Evolutionary conservation across 768 basidiomycete species (phyloP), one percentile per base, ranked within the genome.

Genomic region (Chiua virens): DNA sequence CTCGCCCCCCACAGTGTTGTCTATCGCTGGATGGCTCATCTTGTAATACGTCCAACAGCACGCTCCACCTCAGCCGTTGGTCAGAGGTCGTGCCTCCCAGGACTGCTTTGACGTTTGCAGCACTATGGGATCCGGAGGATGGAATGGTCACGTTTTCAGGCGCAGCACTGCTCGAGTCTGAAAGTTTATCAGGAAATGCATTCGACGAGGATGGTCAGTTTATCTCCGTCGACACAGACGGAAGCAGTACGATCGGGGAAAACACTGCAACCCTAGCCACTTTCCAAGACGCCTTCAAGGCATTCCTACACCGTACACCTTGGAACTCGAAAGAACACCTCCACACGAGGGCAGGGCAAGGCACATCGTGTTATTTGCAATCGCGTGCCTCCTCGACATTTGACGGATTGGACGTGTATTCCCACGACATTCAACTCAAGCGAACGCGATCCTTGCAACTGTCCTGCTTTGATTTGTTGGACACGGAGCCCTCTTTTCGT

Each of bases 81-180:
- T 82, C 82, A 14, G 77, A 82, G 25, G 66, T 82, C 41, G 70
- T 81, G 7, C 80, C 81, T 17, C 80, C 82, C 5, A 76, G 79
- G 47, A 69, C 78, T 23, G 81, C 75, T 3, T 68, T 84, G 53
- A 80, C 76, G 3, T 85, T 85, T 56, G 83, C 79, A 5, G 80
- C 81, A 7, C 62, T 83, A 28, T 85, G 79, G 78, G 81, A 82
- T 52, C 77, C 78, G 2, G 75, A 77, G 1, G 77, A 81, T 7
- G 83, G 80, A 30, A 73, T 83, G 56, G 72, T 83, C 52, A 75
- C 77, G 28, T 83, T 85, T 60, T 81, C 81, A 1, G 78, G 76
- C 23, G 73, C 78, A 23, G 65, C 71, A 44, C 73, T 83, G 32
- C 65, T 79, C 25, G 70, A 73, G 34, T 48, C 60, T 17, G 67